phyloP scores from a whole-genome alignment of 306 rosid genomes.

The Dalbergia cultrata region DNA sequence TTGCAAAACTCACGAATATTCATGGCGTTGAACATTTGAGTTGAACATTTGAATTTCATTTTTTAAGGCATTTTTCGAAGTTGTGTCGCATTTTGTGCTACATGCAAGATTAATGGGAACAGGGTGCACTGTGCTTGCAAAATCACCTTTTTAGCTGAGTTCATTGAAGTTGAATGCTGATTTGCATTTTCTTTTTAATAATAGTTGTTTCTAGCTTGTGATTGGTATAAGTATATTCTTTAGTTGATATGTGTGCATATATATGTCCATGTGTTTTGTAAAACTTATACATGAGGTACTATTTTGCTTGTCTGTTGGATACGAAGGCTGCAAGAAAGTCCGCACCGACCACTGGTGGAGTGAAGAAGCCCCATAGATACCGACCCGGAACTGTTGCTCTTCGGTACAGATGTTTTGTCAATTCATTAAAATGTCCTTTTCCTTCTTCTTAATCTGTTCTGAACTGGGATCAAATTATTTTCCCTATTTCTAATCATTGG shows the following conservation, averaged over 20 bases:
- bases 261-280: not conserved
- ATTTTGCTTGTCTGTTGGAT: constrained; percentile 18
- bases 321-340: constrained; percentile 55
- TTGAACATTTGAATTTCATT: not conserved
- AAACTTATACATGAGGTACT: not conserved
- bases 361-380: constrained; percentile 54
- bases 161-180: not conserved
- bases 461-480: not conserved
- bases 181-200: not conserved
- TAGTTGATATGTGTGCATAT: not conserved
- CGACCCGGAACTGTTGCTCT: constrained; percentile 60
- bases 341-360: constrained; percentile 56
- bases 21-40: not conserved
- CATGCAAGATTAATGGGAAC: not conserved
- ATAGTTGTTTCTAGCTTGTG: not conserved
- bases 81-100: not conserved
- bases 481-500: not conserved
- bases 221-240: not conserved
- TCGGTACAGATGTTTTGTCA: constrained; percentile 39
- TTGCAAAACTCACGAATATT: not conserved
- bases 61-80: not conserved
- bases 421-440: not conserved
- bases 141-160: not conserved
- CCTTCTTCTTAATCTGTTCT: not conserved
- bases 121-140: not conserved